These are phyloP conservation scores for Nicotiana otophora DNA, from an alignment of 257 asterid species.

Conservation along the genomic window DNA sequence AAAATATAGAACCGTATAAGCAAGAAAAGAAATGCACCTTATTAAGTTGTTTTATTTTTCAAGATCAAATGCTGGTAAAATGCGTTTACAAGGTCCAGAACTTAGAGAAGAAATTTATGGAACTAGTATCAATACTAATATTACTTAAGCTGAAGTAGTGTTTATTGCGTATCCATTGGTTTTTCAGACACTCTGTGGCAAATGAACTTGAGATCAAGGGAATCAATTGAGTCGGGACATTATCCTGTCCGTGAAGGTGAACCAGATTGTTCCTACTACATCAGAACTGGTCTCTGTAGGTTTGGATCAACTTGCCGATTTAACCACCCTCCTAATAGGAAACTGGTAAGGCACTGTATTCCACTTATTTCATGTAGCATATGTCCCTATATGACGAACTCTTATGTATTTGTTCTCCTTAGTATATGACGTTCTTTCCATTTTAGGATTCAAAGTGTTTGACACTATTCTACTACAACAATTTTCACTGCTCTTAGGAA, in stretches of 20 bases:
- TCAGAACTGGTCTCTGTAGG: conserved; percentile 86
- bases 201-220: conserved; percentile 66
- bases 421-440: background rate
- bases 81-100: background rate
- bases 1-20: no score
- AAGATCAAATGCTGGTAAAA: background rate
- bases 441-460: background rate
- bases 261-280: conserved; percentile 80
- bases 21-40: no score
- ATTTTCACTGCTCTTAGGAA: background rate
- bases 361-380: background rate
- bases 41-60: background rate
- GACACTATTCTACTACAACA: background rate
- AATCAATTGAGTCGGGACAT: conserved; percentile 60
- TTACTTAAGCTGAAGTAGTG: conserved; percentile 11
- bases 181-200: conserved; percentile 64
- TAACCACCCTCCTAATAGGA: conserved; percentile 78
- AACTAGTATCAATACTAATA: background rate
- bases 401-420: background rate
- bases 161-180: conserved; percentile 15
- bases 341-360: conserved; percentile 45
- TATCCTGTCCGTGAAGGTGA: conserved; percentile 88
- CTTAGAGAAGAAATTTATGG: background rate
- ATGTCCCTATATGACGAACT: background rate
- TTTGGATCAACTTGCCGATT: conserved; percentile 83